Base-by-base conservation (phyloP, 192 early-diverging fungal species). In the Kickxella alabastrina region DNA sequence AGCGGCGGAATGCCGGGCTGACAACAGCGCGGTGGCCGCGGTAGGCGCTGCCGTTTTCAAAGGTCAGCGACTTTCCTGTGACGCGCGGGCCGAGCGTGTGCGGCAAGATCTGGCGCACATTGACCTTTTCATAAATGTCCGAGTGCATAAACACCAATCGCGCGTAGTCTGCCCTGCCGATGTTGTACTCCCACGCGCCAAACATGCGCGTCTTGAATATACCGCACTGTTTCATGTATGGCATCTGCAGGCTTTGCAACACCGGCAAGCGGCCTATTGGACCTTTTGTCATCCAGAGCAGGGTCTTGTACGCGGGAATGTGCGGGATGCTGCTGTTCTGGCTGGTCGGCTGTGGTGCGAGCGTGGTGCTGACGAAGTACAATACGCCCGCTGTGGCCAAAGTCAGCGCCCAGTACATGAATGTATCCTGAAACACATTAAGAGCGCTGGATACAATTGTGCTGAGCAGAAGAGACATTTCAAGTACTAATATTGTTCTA, bases 101-200 rank as follows among this genome's bases (percentile, higher is more conserved):
- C 8, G 70, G 70, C 21, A 74, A 61, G 19, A 74, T 48, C 46
- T 74, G 65, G 59, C 66, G 70, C 50, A 74, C 38, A 46, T 74
- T 63, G 15, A 74, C 53, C 43, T 74, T 74, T 35, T 74, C 58
- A 34, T 58, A 74, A 17, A 66, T 55, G 8, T 54, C 50, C 13
- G 70, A 66, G 22, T 74, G 65, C 40, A 74, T 62, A 27, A 66
- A 74, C 25, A 74, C 63, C 55, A 66, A 63, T 22, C 70, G 62
- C 3, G 70, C 70, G n/a, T 66, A 74, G 21, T 74, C 70, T 35
- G 70, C 63, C 27, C 62, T 62, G 54, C 66, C 66, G 40, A 55
- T 74, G 50, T 74, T 74, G 52, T 74, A 74, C 70, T 66, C 66
- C 70, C 70, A 74, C 37, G 63, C 58, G 31, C 70, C 70, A 62